Evolutionary conservation across 108 stramenopile species (phyloP).

Genomic region (Cyclotella sp.): DNA sequence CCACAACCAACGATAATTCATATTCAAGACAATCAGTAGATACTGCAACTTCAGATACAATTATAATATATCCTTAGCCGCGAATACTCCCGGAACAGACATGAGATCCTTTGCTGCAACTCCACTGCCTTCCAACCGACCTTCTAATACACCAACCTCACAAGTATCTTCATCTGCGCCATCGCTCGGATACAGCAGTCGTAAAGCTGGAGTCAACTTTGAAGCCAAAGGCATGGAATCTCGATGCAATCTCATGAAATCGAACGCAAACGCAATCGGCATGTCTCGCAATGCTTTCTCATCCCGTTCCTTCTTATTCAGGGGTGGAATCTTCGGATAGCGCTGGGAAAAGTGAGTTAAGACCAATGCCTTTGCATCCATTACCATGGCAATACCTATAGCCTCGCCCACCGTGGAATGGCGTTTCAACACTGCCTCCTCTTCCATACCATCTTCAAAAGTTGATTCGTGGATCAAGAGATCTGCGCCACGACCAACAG

Average conservation of each 20-base stretch:
- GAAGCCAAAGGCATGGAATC: slow-evolving; percentile 54
- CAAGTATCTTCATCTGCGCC: slow-evolving; percentile 19
- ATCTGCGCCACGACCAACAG: slow-evolving; percentile 69
- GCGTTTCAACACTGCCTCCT: slow-evolving; percentile 83
- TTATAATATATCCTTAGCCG: slow-evolving; percentile 42
- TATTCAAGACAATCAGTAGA: no score
- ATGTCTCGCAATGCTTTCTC: slow-evolving; percentile 2
- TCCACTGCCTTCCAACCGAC: background rate
- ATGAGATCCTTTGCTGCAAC: slow-evolving; percentile 29
- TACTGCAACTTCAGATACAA: background rate
- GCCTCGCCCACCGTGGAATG: slow-evolving; percentile 97
- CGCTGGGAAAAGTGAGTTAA: slow-evolving; percentile 98
- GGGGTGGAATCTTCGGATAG: slow-evolving; percentile 90
- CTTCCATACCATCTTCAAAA: slow-evolving; percentile 94
- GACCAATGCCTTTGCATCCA: slow-evolving; percentile 81
- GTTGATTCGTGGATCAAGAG: slow-evolving; percentile 98
- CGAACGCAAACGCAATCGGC: slow-evolving; percentile 77
- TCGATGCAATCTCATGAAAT: slow-evolving; percentile 76
- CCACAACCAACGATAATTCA: no score
- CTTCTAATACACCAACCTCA: background rate
- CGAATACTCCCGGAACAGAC: slow-evolving; percentile 44
- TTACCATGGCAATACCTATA: slow-evolving; percentile 70
- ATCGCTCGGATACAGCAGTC: slow-evolving; percentile 74
- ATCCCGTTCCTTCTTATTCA: slow-evolving; percentile 30
- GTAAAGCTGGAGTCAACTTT: slow-evolving; percentile 70